phyloP scores from a whole-genome alignment of 2,329 filamentous ascomycete genomes.

The Cladosporium sp. region DNA sequence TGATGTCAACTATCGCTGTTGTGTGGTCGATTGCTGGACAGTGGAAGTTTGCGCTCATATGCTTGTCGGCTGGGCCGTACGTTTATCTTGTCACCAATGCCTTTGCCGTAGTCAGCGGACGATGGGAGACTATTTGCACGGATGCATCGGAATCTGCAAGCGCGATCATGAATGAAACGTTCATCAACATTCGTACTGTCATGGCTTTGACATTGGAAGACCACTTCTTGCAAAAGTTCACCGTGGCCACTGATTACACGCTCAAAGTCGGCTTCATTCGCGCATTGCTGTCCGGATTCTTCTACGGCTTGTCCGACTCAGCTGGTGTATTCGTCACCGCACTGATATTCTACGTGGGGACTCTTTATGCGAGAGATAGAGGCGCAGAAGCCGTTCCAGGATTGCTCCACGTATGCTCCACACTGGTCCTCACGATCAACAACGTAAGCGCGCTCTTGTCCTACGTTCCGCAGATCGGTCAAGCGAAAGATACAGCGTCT shows the following conservation, averaged over 20 bases:
- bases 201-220: slow-evolving; percentile 71
- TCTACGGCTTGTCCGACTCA: slow-evolving; percentile 78
- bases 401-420: slow-evolving; percentile 73
- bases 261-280: slow-evolving; percentile 65
- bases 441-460: slow-evolving; percentile 69
- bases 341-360: slow-evolving; percentile 81
- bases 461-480: slow-evolving; percentile 77
- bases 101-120: slow-evolving; percentile 64
- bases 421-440: slow-evolving; percentile 80
- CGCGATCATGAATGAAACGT: slow-evolving; percentile 70
- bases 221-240: slow-evolving; percentile 68
- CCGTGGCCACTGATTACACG: slow-evolving; percentile 51
- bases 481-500: slow-evolving; percentile 69
- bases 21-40: slow-evolving; percentile 72
- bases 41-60: slow-evolving; percentile 80
- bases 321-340: slow-evolving; percentile 71
- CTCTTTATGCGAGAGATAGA: slow-evolving; percentile 58
- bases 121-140: slow-evolving; percentile 72
- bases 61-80: slow-evolving; percentile 65
- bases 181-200: slow-evolving; percentile 77
- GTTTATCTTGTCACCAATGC: slow-evolving; percentile 65
- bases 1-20: slow-evolving; percentile 69
- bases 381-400: slow-evolving; percentile 51
- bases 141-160: slow-evolving; percentile 60
- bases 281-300: slow-evolving; percentile 65